Percentiles rank a stretch among this genome's conserved stretches.
Evolutionary conservation across 2,329 filamentous ascomycete species (phyloP).

Genomic region (Fusarium tupiense): DNA sequence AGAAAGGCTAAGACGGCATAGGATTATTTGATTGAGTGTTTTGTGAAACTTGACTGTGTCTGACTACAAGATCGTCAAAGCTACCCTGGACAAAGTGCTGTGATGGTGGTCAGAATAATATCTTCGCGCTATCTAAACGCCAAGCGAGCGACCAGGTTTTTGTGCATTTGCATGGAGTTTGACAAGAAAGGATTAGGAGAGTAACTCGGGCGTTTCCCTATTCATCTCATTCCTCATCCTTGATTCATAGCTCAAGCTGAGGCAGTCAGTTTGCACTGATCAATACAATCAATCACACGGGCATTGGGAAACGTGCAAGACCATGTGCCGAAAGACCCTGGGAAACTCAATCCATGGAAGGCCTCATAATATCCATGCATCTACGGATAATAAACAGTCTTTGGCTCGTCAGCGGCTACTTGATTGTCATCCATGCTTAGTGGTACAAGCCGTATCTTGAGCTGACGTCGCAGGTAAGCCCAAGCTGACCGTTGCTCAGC

Average conservation of each 20-base stretch:
- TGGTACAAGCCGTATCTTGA: background rate
- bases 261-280: background rate
- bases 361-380: background rate
- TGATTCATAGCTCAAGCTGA: background rate
- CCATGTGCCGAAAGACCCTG: background rate
- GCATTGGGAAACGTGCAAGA: background rate
- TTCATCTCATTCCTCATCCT: background rate
- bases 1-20: background rate
- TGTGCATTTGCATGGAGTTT: background rate
- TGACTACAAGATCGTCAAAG: background rate
- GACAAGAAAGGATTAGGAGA: too few relatives aligned
- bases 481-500: conserved; percentile 37
- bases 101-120: conserved; percentile 15
- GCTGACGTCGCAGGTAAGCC: conserved; percentile 20
- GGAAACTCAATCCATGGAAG: background rate
- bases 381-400: background rate
- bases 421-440: background rate
- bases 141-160: background rate
- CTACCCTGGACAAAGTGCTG: conserved; percentile 4
- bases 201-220: background rate
- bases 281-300: background rate
- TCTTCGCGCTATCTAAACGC: conserved; percentile 27
- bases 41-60: background rate
- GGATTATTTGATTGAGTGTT: background rate
- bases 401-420: background rate